These are phyloP conservation scores for Hypoxylon sp. DNA, from an alignment of 2,329 filamentous ascomycete species.

Conservation along the genomic window DNA sequence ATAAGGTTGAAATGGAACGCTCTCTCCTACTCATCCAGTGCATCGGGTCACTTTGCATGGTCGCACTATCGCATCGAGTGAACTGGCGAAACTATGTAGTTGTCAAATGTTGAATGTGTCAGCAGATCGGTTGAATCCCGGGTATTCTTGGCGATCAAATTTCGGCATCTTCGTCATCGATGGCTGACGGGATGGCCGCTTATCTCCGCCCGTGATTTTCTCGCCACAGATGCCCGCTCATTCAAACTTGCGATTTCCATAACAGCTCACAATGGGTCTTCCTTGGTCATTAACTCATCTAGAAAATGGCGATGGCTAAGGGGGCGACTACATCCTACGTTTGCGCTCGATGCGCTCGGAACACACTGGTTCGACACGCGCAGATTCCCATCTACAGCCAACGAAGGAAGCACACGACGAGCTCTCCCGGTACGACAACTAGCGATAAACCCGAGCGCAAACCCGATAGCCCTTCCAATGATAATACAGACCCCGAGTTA, in stretches of 20 bases:
- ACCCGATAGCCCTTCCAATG: constrained; percentile 11
- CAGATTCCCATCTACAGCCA: background rate
- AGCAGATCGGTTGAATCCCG: constrained; percentile 8
- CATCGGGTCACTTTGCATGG: too few species aligned
- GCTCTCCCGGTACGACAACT: constrained; percentile 2
- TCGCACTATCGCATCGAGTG: too few species aligned
- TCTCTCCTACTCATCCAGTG: too few species aligned
- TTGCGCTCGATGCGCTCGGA: constrained; percentile 41
- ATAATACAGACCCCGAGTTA: constrained; percentile 38
- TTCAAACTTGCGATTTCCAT: background rate
- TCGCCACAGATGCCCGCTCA: constrained; percentile 16
- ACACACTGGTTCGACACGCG: background rate
- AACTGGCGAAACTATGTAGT: too few species aligned
- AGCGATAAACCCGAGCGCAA: constrained; percentile 15
- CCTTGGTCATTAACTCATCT: background rate
- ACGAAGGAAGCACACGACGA: constrained; percentile 31
- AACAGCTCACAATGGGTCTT: constrained; percentile 30
- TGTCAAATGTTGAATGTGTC: background rate
- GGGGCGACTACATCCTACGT: constrained; percentile 32
- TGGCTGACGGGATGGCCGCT: constrained; percentile 8
- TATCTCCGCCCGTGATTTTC: constrained; percentile 37
- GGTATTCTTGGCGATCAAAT: background rate
- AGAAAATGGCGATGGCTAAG: constrained; percentile 43
- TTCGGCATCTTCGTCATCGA: constrained; percentile 4
- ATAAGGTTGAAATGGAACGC: too few species aligned